phyloP scores from a whole-genome alignment of 768 basidiomycete species.

The Rickenella mellea region DNA sequence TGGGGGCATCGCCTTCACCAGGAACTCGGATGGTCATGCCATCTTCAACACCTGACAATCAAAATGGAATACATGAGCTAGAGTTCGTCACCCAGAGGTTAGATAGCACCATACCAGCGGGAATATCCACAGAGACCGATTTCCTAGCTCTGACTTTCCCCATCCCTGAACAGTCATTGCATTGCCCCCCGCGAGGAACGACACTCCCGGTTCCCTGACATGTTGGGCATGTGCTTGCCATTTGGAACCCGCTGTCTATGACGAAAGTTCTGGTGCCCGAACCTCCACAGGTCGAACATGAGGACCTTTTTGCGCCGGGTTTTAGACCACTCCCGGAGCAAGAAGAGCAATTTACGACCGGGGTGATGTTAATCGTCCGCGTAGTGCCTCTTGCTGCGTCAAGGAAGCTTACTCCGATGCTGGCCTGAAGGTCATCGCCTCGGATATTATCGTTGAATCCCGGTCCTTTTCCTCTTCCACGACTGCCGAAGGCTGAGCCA shows the following conservation, averaged over 20 bases:
- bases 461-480: slow-evolving; percentile 29
- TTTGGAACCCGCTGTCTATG: slow-evolving; percentile 90
- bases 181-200: slow-evolving; percentile 71
- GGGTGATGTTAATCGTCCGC: slow-evolving; percentile 65
- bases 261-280: slow-evolving; percentile 84
- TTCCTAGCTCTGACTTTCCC: slow-evolving; percentile 81
- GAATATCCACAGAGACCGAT: slow-evolving; percentile 72
- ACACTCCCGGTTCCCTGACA: slow-evolving; percentile 78
- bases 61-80: slow-evolving; percentile 1
- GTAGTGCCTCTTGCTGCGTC: slow-evolving; percentile 90
- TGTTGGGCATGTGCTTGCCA: slow-evolving; percentile 81
- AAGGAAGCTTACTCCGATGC: slow-evolving; percentile 72
- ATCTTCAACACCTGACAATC: slow-evolving; percentile 73
- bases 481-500: slow-evolving; percentile 44
- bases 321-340: slow-evolving; percentile 87
- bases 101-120: slow-evolving; percentile 52
- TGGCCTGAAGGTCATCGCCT: slow-evolving; percentile 78
- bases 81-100: neutral
- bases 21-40: slow-evolving; percentile 85
- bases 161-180: slow-evolving; percentile 72
- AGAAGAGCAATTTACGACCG: slow-evolving; percentile 73
- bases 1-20: slow-evolving; percentile 74
- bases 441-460: slow-evolving; percentile 35
- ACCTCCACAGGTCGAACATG: slow-evolving; percentile 77
- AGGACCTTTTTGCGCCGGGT: slow-evolving; percentile 70